Evolutionary conservation across 2,329 filamentous ascomycete genomes (phyloP), one percentile per base, ranked within the genome.

Genomic region (Hypocreales sp.): DNA sequence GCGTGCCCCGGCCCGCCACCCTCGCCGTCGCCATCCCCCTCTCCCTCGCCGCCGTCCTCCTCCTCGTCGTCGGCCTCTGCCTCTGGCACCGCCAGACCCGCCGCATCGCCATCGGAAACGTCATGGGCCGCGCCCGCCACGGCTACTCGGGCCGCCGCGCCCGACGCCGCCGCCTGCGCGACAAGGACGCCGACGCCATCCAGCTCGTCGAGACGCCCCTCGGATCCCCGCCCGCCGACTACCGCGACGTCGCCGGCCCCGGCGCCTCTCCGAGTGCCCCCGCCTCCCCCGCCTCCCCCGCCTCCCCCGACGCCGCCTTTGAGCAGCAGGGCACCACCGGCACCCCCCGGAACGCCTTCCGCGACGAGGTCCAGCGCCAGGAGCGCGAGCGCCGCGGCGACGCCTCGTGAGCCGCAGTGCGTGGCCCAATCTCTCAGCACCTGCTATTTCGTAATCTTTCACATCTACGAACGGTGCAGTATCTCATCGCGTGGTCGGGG

Each of bases 51-150:
- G 51, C 60, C 40, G 47, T 67, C 29, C 25, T 52, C 22, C 33
- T 69, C 26, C 50, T 64, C 35, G 32, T 69, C 38, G 23, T 73
- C 50, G 55, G 74, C 48, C 44, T 72, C 48, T 57, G 63, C 51
- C 29, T 75, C 55, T 69, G 59, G 56, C 67, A 70, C 47, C 53
- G 57, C 29, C 55, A 60, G 39, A 47, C 53, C n/a, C 58, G 67
- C 30, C 44, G 44, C 33, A 65, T 72, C 33, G 48, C 50, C 5
- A 40, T 72, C 25, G 64, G 61, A 28, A 64, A 60, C 39, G 49
- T 70, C 47, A 63, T 68, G 55, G 51, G 58, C 38, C 56, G 61
- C 27, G 36, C 38, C 22, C 46, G 55, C 18, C 40, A 53, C 35
- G 58, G 63, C 22, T 64, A 64, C 44, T 47, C 42, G 8, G 57